Conservation (phyloP, 768 basidiomycete genomes). For the Auricularia sp. region DNA sequence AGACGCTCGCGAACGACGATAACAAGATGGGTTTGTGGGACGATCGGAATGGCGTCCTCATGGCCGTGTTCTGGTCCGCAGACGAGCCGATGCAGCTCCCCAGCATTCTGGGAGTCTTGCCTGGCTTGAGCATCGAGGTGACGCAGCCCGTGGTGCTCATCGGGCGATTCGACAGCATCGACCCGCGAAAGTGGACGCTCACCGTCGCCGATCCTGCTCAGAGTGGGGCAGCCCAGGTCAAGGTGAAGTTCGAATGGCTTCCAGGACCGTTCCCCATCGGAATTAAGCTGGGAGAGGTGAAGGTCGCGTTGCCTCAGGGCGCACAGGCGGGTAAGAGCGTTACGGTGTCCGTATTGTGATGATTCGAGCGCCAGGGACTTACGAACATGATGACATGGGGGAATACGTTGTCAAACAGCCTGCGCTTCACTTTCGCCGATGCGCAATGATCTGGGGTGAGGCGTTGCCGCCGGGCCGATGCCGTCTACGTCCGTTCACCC, state of each 20-base stretch:
- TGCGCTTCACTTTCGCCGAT: too few species aligned
- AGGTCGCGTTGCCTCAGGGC: neutral
- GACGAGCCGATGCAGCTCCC: conserved; percentile 36
- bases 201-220: conserved; percentile 62
- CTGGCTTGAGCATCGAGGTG: conserved; percentile 8
- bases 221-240: conserved; percentile 6
- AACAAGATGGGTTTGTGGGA: conserved; percentile 46
- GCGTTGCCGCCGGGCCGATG: too few species aligned
- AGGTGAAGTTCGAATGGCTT: neutral
- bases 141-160: conserved; percentile 22
- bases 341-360: neutral
- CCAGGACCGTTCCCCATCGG: neutral
- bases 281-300: neutral
- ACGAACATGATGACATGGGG: too few species aligned
- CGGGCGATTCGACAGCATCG: conserved; percentile 34
- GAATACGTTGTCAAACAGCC: too few species aligned
- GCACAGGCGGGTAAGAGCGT: neutral
- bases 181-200: conserved; percentile 30
- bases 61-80: conserved; percentile 45
- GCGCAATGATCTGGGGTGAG: too few species aligned
- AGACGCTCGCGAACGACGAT: conserved; percentile 36
- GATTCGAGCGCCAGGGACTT: too few species aligned
- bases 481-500: too few species aligned
- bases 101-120: neutral
- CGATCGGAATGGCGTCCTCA: conserved; percentile 25